Conservation (phyloP, 345 rosid species). For the Microcos paniculata region DNA sequence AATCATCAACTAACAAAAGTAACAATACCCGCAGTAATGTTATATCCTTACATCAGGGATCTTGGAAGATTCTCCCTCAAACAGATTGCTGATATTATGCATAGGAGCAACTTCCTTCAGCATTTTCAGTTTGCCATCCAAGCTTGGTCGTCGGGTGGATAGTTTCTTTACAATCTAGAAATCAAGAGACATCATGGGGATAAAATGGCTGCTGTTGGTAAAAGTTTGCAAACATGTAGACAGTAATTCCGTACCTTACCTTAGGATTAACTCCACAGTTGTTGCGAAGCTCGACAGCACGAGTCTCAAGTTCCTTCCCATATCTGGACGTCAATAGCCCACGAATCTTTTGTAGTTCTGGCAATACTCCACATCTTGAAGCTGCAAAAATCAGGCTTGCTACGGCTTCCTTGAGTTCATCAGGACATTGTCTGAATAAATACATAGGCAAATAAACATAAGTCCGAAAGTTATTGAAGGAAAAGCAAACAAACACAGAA, state of each 20-base stretch:
- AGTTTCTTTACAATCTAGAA: conserved; percentile 10
- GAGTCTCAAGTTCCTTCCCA: conserved; percentile 1
- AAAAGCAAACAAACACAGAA: background rate
- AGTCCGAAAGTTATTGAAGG: background rate
- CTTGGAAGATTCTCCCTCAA: background rate
- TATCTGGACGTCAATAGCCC: background rate
- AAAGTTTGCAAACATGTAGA: background rate
- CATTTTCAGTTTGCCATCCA: background rate
- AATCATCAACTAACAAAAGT: background rate
- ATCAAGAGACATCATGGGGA: background rate
- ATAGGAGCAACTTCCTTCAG: conserved; percentile 7
- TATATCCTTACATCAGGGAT: background rate
- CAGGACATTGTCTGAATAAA: conserved; percentile 4
- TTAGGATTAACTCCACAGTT: conserved; percentile 18
- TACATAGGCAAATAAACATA: background rate
- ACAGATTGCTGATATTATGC: background rate
- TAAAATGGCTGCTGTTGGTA: background rate
- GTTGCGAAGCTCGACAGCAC: background rate
- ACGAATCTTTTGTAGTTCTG: conserved; percentile 7
- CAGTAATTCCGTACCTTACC: background rate
- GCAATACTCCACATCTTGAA: conserved; percentile 12
- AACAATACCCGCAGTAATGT: background rate
- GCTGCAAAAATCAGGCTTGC: conserved; percentile 14
- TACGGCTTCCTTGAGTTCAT: conserved; percentile 11
- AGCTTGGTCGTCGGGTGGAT: background rate